Conservation (phyloP, 176 grass and related monocot species). For the Microstegium vimineum region DNA sequence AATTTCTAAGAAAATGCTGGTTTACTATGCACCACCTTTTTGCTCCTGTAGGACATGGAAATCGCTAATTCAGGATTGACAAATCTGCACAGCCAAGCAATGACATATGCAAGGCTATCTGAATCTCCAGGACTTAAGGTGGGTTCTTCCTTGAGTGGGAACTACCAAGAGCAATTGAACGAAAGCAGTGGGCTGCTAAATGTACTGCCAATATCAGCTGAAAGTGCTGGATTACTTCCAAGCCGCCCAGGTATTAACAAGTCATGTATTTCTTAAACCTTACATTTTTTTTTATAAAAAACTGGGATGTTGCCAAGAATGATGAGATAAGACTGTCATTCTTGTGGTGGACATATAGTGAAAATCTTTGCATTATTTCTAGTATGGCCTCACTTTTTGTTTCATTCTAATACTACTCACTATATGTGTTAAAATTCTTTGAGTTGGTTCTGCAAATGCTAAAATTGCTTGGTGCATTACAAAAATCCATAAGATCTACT, state of each 20-base stretch:
- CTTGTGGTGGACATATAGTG: neutral
- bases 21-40: neutral
- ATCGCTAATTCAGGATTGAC: constrained; percentile 43
- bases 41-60: constrained; percentile 47
- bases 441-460: neutral
- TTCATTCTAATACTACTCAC: neutral
- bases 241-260: constrained; percentile 39
- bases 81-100: constrained; percentile 63
- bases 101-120: constrained; percentile 53
- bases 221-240: constrained; percentile 82
- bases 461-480: neutral
- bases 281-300: neutral
- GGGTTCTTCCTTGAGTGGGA: constrained; percentile 16
- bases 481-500: neutral
- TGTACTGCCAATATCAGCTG: constrained; percentile 86
- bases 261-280: neutral
- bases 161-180: constrained; percentile 27
- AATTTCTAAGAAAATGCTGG: neutral
- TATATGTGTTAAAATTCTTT: neutral
- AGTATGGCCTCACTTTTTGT: neutral
- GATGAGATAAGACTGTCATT: neutral
- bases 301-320: neutral
- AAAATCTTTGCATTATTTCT: neutral
- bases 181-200: constrained; percentile 37
- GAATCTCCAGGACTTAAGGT: constrained; percentile 45